Percentiles rank a stretch among this genome's conserved stretches.
These are phyloP conservation scores for Pyronema omphalodes DNA, from an alignment of 495 filamentous ascomycete species.

Conservation along the genomic window DNA sequence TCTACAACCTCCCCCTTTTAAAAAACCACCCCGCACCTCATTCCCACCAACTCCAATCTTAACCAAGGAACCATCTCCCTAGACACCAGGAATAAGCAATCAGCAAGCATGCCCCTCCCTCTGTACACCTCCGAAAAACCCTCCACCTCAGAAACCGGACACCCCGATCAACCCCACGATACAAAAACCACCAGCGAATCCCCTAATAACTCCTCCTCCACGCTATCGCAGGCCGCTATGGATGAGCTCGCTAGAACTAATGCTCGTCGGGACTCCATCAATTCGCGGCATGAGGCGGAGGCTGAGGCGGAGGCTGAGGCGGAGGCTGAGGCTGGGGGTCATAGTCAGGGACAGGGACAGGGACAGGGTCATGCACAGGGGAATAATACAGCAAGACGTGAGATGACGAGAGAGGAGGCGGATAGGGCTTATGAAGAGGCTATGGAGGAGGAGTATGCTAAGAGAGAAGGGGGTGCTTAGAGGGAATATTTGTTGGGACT, in stretches of 20 bases:
- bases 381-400: slow-evolving; percentile 6
- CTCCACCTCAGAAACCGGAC: slow-evolving; percentile 14
- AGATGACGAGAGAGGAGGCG: slow-evolving; percentile 30
- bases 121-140: slow-evolving; percentile 24
- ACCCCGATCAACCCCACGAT: slow-evolving; percentile 2
- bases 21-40: no score
- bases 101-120: slow-evolving; percentile 22
- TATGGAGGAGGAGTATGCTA: slow-evolving; percentile 68
- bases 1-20: no score
- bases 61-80: not conserved
- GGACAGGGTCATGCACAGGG: no score
- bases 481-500: no score
- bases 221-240: not conserved
- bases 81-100: no score
- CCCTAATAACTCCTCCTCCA: slow-evolving; percentile 8
- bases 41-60: not conserved
- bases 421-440: slow-evolving; percentile 47
- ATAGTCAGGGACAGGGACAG: not conserved
- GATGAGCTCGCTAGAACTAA: not conserved
- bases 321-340: no score
- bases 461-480: slow-evolving; percentile 51
- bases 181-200: slow-evolving; percentile 8
- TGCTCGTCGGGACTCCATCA: not conserved
- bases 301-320: no score
- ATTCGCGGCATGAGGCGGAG: no score